These are phyloP conservation scores for Xenosphaeropsis pyriputrescens DNA, from an alignment of 2,329 filamentous ascomycete genomes.

Conservation along the genomic window DNA sequence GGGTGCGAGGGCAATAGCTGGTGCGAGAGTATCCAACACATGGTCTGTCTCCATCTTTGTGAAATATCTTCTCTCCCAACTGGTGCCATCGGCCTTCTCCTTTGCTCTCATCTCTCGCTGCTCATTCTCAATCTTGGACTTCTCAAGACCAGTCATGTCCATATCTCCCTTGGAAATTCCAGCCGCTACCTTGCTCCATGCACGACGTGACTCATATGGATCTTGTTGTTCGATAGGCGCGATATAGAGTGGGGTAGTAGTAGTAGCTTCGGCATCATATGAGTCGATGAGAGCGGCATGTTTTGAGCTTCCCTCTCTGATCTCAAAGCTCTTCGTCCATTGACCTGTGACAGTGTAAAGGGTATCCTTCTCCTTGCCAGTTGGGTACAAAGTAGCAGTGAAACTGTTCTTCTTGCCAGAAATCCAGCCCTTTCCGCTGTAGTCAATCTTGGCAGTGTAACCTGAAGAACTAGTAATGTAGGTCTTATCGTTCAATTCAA, in stretches of 20 bases:
- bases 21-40: conserved; percentile 25
- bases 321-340: conserved; percentile 74
- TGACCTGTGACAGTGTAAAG: conserved; percentile 77
- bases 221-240: conserved; percentile 67
- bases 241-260: conserved; percentile 54
- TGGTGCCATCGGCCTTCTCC: conserved; percentile 58
- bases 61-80: conserved; percentile 83
- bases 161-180: conserved; percentile 75
- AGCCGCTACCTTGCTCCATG: conserved; percentile 74
- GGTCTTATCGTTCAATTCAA: conserved; percentile 75
- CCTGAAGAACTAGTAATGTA: conserved; percentile 80
- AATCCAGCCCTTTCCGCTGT: conserved; percentile 86
- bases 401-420: conserved; percentile 94
- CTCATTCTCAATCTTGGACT: conserved; percentile 78
- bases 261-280: conserved; percentile 42
- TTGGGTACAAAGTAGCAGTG: conserved; percentile 56
- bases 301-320: conserved; percentile 51
- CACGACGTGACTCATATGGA: conserved; percentile 72
- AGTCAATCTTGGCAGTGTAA: conserved; percentile 81
- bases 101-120: conserved; percentile 64
- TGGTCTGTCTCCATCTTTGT: conserved; percentile 31
- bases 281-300: conserved; percentile 37
- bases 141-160: conserved; percentile 64
- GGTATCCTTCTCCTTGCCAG: conserved; percentile 56
- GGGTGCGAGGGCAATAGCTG: conserved; percentile 21